Evolutionary conservation across 2,329 filamentous ascomycete species (phyloP).

Genomic region (Microdochium nivale): DNA sequence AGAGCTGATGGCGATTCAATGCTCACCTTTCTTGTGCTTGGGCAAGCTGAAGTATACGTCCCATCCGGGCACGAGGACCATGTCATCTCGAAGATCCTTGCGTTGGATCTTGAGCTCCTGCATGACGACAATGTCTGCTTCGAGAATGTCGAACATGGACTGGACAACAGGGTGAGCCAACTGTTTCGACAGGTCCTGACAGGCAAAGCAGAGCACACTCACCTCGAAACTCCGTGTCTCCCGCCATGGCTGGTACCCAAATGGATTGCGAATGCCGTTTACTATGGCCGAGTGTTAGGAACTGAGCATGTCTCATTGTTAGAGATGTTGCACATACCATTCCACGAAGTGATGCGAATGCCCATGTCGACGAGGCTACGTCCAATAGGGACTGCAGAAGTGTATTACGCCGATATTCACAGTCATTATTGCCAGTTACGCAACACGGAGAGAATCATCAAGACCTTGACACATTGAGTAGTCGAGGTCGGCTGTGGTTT

Average conservation of each 20-base stretch:
- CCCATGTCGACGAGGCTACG: slow-evolving; percentile 43
- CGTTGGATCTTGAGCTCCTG: slow-evolving; percentile 95
- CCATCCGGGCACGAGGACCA: slow-evolving; percentile 92
- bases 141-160: slow-evolving; percentile 90
- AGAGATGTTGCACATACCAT: slow-evolving; percentile 44
- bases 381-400: neutral
- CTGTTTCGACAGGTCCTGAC: neutral
- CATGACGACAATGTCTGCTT: slow-evolving; percentile 88
- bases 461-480: neutral
- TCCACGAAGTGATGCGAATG: slow-evolving; percentile 79
- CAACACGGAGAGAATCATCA: too few species aligned
- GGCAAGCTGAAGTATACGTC: slow-evolving; percentile 94
- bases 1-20: neutral
- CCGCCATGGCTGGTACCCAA: slow-evolving; percentile 77
- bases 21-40: slow-evolving; percentile 78
- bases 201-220: slow-evolving; percentile 7
- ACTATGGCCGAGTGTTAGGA: slow-evolving; percentile 37
- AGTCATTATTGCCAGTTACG: neutral
- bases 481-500: neutral
- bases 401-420: neutral
- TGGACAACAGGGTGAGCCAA: slow-evolving; percentile 20
- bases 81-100: slow-evolving; percentile 87
- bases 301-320: slow-evolving; percentile 3
- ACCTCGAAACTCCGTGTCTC: slow-evolving; percentile 63
- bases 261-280: slow-evolving; percentile 77